Conservation (phyloP, 1,284 basidiomycete species). For the Leccinum griseonigrum region DNA sequence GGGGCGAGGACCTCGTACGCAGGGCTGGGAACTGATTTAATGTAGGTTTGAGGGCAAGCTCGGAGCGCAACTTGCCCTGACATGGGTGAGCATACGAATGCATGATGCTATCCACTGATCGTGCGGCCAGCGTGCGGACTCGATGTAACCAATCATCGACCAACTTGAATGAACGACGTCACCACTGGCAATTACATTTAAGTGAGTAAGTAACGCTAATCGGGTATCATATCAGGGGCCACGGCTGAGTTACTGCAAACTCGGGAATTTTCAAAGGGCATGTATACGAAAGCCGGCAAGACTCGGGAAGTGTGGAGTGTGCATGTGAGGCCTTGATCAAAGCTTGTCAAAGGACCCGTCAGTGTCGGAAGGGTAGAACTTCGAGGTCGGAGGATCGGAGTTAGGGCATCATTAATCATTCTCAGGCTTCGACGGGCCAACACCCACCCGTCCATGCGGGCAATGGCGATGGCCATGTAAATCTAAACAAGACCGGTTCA, state of each 20-base stretch:
- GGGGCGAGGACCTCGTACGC: neutral
- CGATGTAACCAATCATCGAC: neutral
- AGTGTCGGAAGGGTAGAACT: too few relatives aligned
- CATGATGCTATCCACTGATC: neutral
- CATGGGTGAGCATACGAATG: neutral
- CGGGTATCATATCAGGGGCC: too few relatives aligned
- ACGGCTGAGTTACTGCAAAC: neutral
- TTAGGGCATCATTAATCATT: too few relatives aligned
- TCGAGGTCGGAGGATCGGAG: too few relatives aligned
- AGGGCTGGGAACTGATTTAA: neutral
- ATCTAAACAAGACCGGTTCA: too few relatives aligned
- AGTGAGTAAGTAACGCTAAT: neutral
- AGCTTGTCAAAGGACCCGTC: too few relatives aligned
- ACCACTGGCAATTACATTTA: neutral
- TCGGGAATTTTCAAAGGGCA: neutral
- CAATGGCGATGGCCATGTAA: too few relatives aligned
- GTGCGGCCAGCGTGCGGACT: neutral
- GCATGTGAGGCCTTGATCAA: neutral
- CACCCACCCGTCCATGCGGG: too few relatives aligned
- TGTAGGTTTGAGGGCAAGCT: neutral
- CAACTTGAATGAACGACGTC: neutral
- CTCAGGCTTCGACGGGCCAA: too few relatives aligned
- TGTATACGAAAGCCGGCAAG: neutral
- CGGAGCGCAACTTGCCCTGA: neutral
- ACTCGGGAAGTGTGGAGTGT: neutral